These are phyloP conservation scores for Aspergillus novoparasiticus DNA, from an alignment of 2,329 filamentous ascomycete species.

Conservation along the genomic window DNA sequence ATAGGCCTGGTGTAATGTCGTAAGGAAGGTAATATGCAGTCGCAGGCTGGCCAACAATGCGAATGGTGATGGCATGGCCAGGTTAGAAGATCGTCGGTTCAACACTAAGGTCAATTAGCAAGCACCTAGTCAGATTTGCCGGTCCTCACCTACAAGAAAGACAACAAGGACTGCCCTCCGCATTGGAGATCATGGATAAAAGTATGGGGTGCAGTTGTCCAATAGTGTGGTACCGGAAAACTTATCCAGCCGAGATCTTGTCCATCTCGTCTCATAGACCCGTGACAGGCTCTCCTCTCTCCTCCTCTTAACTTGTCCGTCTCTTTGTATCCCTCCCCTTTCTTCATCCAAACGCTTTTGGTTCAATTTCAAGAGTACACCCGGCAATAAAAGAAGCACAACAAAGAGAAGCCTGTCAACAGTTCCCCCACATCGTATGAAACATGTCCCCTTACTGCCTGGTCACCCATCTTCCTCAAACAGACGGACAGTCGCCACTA, in stretches of 20 bases:
- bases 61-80: neutral
- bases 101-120: neutral
- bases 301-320: neutral
- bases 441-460: neutral
- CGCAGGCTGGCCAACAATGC: neutral
- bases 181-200: neutral
- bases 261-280: neutral
- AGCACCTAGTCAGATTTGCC: neutral
- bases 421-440: too few relatives aligned
- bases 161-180: neutral
- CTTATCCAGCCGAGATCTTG: conserved; percentile 6
- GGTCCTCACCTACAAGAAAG: neutral
- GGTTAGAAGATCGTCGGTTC: neutral
- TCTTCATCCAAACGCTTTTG: neutral
- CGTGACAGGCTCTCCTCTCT: neutral
- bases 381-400: neutral
- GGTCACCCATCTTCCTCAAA: neutral
- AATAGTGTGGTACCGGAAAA: conserved; percentile 6
- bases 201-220: neutral
- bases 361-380: neutral
- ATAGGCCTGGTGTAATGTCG: neutral
- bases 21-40: neutral
- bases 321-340: neutral
- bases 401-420: neutral
- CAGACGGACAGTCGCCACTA: neutral